Evolutionary conservation across 2,329 filamentous ascomycete genomes (phyloP).

Genomic region (Xylariaceae sp.): DNA sequence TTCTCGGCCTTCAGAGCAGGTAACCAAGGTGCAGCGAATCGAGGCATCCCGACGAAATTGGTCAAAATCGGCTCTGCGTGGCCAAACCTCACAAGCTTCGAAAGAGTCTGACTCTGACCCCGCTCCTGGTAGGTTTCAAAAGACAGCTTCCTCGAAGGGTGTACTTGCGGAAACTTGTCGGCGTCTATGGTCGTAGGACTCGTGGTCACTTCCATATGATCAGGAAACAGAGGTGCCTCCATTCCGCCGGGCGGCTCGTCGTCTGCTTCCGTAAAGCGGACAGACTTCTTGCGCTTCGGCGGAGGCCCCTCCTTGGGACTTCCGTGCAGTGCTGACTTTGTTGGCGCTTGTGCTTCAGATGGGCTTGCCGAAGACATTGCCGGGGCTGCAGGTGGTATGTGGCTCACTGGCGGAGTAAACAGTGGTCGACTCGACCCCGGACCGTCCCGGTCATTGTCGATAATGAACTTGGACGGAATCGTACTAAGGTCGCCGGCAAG

Average conservation of each 20-base stretch:
- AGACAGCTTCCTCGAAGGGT: slow-evolving; percentile 20
- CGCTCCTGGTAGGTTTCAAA: slow-evolving; percentile 27
- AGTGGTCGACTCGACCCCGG: slow-evolving; percentile 7
- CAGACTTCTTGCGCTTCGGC: slow-evolving; percentile 35
- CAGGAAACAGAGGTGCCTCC: slow-evolving; percentile 5
- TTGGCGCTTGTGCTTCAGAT: slow-evolving; percentile 8
- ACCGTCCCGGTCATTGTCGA: slow-evolving; percentile 21
- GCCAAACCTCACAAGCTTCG: slow-evolving; percentile 27
- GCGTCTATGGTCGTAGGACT: not conserved
- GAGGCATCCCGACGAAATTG: slow-evolving; percentile 26
- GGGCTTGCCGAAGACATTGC: not conserved
- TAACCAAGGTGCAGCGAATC: slow-evolving; percentile 25
- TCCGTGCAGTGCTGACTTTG: not conserved
- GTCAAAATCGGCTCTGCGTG: slow-evolving; percentile 21
- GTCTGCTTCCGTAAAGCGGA: slow-evolving; percentile 33
- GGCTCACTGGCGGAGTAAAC: not conserved
- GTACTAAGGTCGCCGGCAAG: slow-evolving; percentile 34
- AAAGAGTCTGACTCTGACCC: slow-evolving; percentile 23
- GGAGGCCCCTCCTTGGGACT: not conserved
- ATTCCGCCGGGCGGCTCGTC: slow-evolving; percentile 20
- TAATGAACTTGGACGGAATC: slow-evolving; percentile 29
- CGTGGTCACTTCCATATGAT: not conserved
- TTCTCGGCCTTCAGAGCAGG: slow-evolving; percentile 23
- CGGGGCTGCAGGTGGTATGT: not conserved
- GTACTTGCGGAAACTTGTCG: not conserved